Evolutionary conservation across 192 early-diverging fungal species (phyloP).

Genomic region (Podila minutissima): DNA sequence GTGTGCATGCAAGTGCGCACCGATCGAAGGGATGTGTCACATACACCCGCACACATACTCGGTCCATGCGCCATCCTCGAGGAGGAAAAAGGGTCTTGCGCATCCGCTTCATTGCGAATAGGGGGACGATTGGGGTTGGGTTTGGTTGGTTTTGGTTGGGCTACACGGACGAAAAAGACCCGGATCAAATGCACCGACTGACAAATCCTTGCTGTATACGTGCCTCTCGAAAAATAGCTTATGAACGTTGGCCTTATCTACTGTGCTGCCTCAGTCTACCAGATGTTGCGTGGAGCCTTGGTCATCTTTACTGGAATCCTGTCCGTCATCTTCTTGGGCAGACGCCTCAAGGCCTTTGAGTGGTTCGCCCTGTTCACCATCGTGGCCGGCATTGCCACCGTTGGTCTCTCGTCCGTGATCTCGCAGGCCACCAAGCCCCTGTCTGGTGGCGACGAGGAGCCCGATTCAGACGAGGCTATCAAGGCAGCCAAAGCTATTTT

Average conservation of each 20-base stretch:
- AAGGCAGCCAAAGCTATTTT: constrained; percentile 73
- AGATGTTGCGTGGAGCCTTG: constrained; percentile 96
- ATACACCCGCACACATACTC: too few relatives aligned
- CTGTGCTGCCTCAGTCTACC: constrained; percentile 90
- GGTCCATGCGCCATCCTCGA: too few relatives aligned
- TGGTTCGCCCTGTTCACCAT: constrained; percentile 87
- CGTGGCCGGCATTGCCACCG: constrained; percentile 88
- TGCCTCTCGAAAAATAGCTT: constrained; percentile 56
- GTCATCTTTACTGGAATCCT: constrained; percentile 96
- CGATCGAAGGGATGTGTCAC: too few relatives aligned
- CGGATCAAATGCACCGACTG: background rate
- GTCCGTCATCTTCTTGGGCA: constrained; percentile 85
- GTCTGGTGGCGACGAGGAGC: constrained; percentile 33
- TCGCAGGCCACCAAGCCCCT: constrained; percentile 19
- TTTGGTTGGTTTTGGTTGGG: background rate
- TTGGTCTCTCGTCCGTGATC: constrained; percentile 75
- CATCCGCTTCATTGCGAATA: too few relatives aligned
- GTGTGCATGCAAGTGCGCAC: too few relatives aligned
- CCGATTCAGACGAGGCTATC: constrained; percentile 32
- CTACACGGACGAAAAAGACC: background rate
- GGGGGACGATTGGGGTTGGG: background rate
- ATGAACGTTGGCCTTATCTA: constrained; percentile 99
- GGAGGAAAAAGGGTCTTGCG: too few relatives aligned
- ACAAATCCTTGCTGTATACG: background rate
- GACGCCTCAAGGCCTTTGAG: constrained; percentile 79